Conservation (phyloP, 2,329 filamentous ascomycete species). For the Exophiala sp. region DNA sequence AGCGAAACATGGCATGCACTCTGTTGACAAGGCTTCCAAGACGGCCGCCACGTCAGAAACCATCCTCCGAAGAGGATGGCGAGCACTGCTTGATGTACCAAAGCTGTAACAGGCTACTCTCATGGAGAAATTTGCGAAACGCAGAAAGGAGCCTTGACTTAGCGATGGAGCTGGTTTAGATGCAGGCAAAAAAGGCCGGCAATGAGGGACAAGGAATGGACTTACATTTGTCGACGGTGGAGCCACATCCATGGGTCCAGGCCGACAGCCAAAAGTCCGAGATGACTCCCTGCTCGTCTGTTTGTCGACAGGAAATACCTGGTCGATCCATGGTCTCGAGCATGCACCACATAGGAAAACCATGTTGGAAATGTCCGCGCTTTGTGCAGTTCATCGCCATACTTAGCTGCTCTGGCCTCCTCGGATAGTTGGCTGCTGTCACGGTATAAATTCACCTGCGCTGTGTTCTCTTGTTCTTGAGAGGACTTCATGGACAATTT, state of each 20-base stretch:
- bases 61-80: slow-evolving; percentile 39
- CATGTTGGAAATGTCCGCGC: slow-evolving; percentile 92
- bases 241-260: slow-evolving; percentile 91
- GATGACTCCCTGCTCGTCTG: slow-evolving; percentile 93
- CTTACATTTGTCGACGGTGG: slow-evolving; percentile 93
- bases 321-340: slow-evolving; percentile 84
- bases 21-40: slow-evolving; percentile 77
- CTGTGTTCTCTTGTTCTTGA: slow-evolving; percentile 66
- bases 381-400: slow-evolving; percentile 92
- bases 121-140: slow-evolving; percentile 62
- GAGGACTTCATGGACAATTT: slow-evolving; percentile 96
- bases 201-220: slow-evolving; percentile 34
- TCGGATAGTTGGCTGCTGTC: slow-evolving; percentile 82
- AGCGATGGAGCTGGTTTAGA: slow-evolving; percentile 55
- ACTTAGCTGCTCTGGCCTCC: slow-evolving; percentile 96
- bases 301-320: slow-evolving; percentile 85
- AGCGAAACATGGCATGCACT: slow-evolving; percentile 75
- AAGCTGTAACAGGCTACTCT: slow-evolving; percentile 95
- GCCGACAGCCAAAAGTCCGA: slow-evolving; percentile 88
- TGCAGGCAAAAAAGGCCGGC: neutral
- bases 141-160: slow-evolving; percentile 81
- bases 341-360: slow-evolving; percentile 87
- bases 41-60: slow-evolving; percentile 60
- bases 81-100: slow-evolving; percentile 88
- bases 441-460: slow-evolving; percentile 54